Evolutionary conservation across 2,329 filamentous ascomycete species (phyloP).

Genomic region (Aspergillus viridinutans): DNA sequence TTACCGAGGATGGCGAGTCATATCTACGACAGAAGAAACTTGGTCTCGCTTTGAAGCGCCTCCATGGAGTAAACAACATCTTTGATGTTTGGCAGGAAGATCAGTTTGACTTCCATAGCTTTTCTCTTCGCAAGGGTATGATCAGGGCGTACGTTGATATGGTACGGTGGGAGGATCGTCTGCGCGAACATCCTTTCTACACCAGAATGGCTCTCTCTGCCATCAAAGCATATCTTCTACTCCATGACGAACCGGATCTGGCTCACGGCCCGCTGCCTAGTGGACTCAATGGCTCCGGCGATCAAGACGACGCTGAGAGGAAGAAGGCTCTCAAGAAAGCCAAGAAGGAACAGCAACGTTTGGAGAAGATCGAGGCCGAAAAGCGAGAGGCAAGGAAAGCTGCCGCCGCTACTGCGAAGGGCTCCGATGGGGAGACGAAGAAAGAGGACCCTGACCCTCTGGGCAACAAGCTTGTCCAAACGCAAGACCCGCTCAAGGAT

Average conservation of each 20-base stretch:
- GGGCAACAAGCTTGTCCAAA: conserved; percentile 74
- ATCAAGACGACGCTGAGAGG: conserved; percentile 58
- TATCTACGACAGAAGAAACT: conserved; percentile 77
- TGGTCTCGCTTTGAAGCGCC: conserved; percentile 85
- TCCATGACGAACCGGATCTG: conserved; percentile 70
- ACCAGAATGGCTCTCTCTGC: conserved; percentile 77
- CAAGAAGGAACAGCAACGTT: conserved; percentile 69
- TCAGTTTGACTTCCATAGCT: conserved; percentile 97
- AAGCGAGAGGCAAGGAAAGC: conserved; percentile 82
- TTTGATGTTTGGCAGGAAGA: conserved; percentile 98
- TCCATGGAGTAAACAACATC: conserved; percentile 82
- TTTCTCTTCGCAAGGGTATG: conserved; percentile 94
- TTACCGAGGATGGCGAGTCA: conserved; percentile 91
- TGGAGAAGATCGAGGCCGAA: conserved; percentile 74
- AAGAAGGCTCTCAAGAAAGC: conserved; percentile 91
- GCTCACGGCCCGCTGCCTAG: conserved; percentile 58
- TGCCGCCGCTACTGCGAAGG: conserved; percentile 57
- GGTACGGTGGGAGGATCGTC: conserved; percentile 89
- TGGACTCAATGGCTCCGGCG: conserved; percentile 48
- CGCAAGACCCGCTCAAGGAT: conserved; percentile 75
- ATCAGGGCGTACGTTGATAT: conserved; percentile 93
- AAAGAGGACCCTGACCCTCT: conserved; percentile 89
- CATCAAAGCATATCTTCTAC: conserved; percentile 71
- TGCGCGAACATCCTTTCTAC: conserved; percentile 92
- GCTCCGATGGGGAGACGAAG: conserved; percentile 57